Conservation (phyloP, 129 eudicot species). For the Arctium lappa region DNA sequence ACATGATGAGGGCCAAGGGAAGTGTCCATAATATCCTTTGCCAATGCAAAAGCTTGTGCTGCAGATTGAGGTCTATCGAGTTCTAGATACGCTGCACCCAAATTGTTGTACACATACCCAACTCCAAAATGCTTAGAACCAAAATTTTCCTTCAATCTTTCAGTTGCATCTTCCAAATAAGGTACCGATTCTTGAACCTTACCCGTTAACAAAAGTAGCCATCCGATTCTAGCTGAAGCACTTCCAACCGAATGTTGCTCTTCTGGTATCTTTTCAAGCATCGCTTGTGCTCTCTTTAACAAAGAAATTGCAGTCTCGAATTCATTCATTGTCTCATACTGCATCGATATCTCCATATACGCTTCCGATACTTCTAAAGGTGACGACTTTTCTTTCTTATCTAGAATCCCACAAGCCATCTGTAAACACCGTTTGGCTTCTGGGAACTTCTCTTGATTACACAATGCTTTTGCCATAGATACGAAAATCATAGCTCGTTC, state of each 20-base stretch:
- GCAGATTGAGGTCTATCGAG: slow-evolving; percentile 88
- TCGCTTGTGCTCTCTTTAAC: slow-evolving; percentile 59
- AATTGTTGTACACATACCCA: slow-evolving; percentile 77
- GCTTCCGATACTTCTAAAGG: slow-evolving; percentile 71
- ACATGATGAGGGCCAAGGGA: slow-evolving; percentile 84
- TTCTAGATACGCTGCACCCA: slow-evolving; percentile 89
- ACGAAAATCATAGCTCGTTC: slow-evolving; percentile 74
- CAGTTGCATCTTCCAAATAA: slow-evolving; percentile 84
- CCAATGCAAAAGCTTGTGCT: slow-evolving; percentile 84
- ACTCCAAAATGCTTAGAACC: slow-evolving; percentile 88
- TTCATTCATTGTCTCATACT: slow-evolving; percentile 75
- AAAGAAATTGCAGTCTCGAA: slow-evolving; percentile 77
- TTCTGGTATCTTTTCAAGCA: slow-evolving; percentile 79
- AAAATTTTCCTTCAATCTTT: slow-evolving; percentile 78
- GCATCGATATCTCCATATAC: slow-evolving; percentile 78
- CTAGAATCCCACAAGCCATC: slow-evolving; percentile 61
- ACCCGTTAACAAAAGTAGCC: slow-evolving; percentile 80
- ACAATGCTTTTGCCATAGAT: slow-evolving; percentile 85
- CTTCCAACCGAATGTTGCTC: slow-evolving; percentile 84
- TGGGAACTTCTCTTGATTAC: slow-evolving; percentile 57
- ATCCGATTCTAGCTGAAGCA: slow-evolving; percentile 85
- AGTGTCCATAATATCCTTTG: slow-evolving; percentile 88
- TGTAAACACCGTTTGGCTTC: slow-evolving; percentile 80
- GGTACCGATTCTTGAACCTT: slow-evolving; percentile 69
- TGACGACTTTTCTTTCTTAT: slow-evolving; percentile 46